Base-by-base conservation (phyloP, 2,329 filamentous ascomycete genomes). In the Hymenoscyphus fructigenus region DNA sequence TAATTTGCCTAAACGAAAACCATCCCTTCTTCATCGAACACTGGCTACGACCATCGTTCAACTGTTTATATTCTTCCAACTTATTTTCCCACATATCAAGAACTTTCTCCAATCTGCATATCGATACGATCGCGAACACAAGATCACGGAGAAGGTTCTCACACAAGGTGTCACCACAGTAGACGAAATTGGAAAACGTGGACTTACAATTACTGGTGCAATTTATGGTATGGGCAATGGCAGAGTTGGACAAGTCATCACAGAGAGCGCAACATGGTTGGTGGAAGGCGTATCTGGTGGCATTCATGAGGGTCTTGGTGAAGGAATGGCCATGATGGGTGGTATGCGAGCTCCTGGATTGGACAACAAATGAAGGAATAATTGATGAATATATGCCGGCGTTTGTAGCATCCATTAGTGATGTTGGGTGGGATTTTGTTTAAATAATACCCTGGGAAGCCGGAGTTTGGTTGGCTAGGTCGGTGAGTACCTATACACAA, bases 121-220 rank as follows among this genome's bases (percentile, higher is more conserved):
- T 67, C 79, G 82, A 59, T 88, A 88, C 67, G 90, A 93, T 74
- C 83, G 87, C 17, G 82, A 86, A 69, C 85, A 92, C 76, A 85
- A 84, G 67, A 80, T 93, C 66, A 87, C 83, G 0, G 84, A 88
- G 71, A 82, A 83, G 28, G 67, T 89, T 1, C 75, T 89, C 20
- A 79, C 80, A 7, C 78, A 79, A 26, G 78, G 85, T 5, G 76
- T 88, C 36, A 79, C 80, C 57, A 79, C 84, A 1, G 83, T 84
- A 3, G 83, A 87, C 67, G 76, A 75, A 58, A 69, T 89, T 55
- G 83, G 86, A 2, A 82, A 82, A 64, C 78, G 80, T 17, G 79
- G 84, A 23, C 69, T 86, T 32, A 78, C 77, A 38, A 71, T 89
- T 3, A 84, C 83, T 10, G 81, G 82, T 10, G 81, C 83, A 0